phyloP scores from a whole-genome alignment of 495 filamentous ascomycete species.

The Aspergillus ellipticus region DNA sequence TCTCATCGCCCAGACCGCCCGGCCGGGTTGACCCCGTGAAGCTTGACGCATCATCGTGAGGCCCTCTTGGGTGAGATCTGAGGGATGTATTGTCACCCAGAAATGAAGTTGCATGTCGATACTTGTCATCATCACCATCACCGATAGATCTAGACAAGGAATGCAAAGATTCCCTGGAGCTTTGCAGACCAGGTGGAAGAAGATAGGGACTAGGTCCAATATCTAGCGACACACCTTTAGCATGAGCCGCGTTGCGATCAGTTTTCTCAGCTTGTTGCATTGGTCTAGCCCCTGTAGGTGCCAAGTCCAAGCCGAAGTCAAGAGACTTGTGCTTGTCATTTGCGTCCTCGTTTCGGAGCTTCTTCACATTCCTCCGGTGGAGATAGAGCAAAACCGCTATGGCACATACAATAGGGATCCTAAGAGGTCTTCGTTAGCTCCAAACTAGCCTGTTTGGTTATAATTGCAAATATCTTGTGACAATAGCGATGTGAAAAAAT shows the following conservation, averaged over 20 bases:
- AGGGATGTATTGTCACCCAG: conserved; percentile 57
- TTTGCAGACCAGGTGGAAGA: conserved; percentile 73
- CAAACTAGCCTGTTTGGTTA: neutral
- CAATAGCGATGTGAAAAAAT: too few relatives aligned
- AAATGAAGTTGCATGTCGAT: conserved; percentile 65
- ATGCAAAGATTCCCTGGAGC: conserved; percentile 79
- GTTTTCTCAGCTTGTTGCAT: conserved; percentile 50
- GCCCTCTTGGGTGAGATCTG: conserved; percentile 44
- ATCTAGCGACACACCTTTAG: conserved; percentile 76
- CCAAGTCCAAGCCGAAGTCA: conserved; percentile 80
- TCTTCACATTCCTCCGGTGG: conserved; percentile 71
- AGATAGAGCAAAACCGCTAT: conserved; percentile 67
- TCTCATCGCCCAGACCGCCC: conserved; percentile 46
- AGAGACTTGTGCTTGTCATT: conserved; percentile 88
- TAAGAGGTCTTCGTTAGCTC: conserved; percentile 38
- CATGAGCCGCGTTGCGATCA: conserved; percentile 42
- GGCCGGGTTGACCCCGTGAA: conserved; percentile 51
- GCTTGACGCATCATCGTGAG: conserved; percentile 59
- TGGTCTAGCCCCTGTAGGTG: conserved; percentile 31
- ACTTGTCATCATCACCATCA: conserved; percentile 71
- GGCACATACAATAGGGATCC: conserved; percentile 71
- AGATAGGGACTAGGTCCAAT: conserved; percentile 71
- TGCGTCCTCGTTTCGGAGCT: conserved; percentile 71
- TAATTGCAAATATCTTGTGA: too few relatives aligned
- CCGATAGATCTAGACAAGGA: conserved; percentile 72